A percentile compares a stretch with the other conserved stretches of the same genome.
phyloP scores from a whole-genome alignment of 176 grass and related monocot genomes.

The Musa itinerans region DNA sequence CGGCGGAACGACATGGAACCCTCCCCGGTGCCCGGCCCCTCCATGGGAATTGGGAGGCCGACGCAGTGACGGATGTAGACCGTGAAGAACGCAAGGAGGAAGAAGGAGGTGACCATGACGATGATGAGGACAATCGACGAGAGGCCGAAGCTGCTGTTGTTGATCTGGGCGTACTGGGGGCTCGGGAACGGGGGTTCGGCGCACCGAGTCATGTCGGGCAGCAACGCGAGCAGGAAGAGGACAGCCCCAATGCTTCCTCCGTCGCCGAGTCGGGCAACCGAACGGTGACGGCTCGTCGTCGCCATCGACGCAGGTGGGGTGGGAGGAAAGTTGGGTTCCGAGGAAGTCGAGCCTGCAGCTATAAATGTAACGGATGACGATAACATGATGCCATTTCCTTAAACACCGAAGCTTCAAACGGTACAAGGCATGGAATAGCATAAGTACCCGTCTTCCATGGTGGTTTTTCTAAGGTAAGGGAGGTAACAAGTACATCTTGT shows the following conservation, averaged over 20 bases:
- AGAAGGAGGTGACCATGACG: background rate
- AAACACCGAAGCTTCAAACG: too few species aligned
- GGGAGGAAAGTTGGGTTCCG: background rate
- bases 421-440: too few species aligned
- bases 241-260: background rate
- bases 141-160: slow-evolving; percentile 24
- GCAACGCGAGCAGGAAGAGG: background rate
- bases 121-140: slow-evolving; percentile 25
- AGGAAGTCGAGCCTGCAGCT: background rate
- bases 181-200: background rate
- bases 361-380: too few species aligned
- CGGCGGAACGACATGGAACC: slow-evolving; percentile 3
- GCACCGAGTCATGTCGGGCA: background rate
- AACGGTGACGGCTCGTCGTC: background rate
- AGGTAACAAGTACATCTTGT: too few species aligned
- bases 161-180: slow-evolving; percentile 1
- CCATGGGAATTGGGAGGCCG: background rate
- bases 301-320: background rate
- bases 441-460: too few species aligned
- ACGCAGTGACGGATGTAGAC: slow-evolving; percentile 40
- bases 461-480: too few species aligned
- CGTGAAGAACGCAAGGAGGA: slow-evolving; percentile 28
- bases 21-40: background rate
- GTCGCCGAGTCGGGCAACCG: background rate
- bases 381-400: too few species aligned